These are phyloP conservation scores for Sarocladium strictum DNA, from an alignment of 2,329 filamentous ascomycete genomes.

Conservation along the genomic window DNA sequence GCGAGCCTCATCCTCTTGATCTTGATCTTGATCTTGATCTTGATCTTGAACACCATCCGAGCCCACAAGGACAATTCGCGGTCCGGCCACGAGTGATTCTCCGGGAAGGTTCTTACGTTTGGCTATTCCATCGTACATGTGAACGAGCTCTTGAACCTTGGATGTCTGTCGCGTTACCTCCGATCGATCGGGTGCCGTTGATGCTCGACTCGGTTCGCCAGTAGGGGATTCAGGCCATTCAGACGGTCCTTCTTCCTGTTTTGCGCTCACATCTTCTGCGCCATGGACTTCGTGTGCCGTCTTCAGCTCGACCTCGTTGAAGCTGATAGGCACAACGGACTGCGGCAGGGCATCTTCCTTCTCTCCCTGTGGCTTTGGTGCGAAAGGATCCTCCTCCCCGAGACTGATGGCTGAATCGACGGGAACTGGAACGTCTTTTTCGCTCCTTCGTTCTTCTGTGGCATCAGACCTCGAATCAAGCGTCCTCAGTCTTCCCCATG, in stretches of 20 bases:
- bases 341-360: not conserved
- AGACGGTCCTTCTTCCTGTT: not conserved
- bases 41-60: not conserved
- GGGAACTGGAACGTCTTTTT: slow-evolving; percentile 14
- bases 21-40: slow-evolving; percentile 5
- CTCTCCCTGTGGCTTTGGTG: not conserved
- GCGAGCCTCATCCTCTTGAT: too few relatives aligned
- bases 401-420: slow-evolving; percentile 25
- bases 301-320: not conserved
- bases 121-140: slow-evolving; percentile 41
- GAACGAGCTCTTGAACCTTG: slow-evolving; percentile 46
- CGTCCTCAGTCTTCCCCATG: slow-evolving; percentile 15
- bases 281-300: not conserved
- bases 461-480: not conserved
- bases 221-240: slow-evolving; percentile 16
- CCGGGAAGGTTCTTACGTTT: slow-evolving; percentile 15
- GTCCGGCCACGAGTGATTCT: not conserved
- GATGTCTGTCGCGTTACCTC: slow-evolving; percentile 24
- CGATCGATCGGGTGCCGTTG: slow-evolving; percentile 11
- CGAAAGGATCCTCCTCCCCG: slow-evolving; percentile 8
- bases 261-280: not conserved
- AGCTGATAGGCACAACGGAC: not conserved
- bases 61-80: not conserved
- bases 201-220: slow-evolving; percentile 14
- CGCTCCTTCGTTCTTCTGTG: not conserved